Conservation (phyloP, 1,284 basidiomycete species). For the Vanrija humicola region DNA sequence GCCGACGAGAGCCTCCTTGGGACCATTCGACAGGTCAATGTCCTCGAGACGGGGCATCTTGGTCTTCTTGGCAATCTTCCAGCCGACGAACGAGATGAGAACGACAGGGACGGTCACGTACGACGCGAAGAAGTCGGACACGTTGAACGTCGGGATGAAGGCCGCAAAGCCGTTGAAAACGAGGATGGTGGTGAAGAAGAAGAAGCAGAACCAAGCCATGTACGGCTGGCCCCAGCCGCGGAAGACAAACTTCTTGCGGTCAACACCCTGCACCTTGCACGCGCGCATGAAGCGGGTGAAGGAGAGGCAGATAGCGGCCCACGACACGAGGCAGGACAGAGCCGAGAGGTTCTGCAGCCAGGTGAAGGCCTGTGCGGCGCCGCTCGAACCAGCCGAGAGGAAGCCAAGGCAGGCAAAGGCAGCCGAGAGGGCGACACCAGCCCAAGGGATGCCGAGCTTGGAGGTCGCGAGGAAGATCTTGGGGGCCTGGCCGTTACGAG, state of each 20-base stretch:
- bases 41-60: constrained; percentile 51
- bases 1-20: constrained; percentile 6
- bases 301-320: constrained; percentile 65
- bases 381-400: constrained; percentile 55
- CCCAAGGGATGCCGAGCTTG: constrained; percentile 65
- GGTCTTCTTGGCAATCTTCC: constrained; percentile 9
- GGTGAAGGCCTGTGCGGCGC: constrained; percentile 61
- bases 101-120: constrained; percentile 25
- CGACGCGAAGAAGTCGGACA: constrained; percentile 25
- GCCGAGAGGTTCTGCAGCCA: constrained; percentile 64
- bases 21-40: constrained; percentile 63
- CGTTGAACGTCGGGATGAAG: neutral
- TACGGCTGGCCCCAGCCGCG: neutral
- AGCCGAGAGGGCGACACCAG: constrained; percentile 60
- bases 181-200: neutral
- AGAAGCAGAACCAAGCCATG: neutral
- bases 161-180: neutral
- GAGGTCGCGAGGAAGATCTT: constrained; percentile 58
- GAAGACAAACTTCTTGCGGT: neutral
- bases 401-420: constrained; percentile 56
- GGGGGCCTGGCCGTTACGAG: constrained; percentile 65
- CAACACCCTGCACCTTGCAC: neutral
- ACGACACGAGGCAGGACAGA: constrained; percentile 58
- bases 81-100: constrained; percentile 12
- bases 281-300: neutral